phyloP scores from a whole-genome alignment of 768 basidiomycete species.

The Termitomyces heimii region DNA sequence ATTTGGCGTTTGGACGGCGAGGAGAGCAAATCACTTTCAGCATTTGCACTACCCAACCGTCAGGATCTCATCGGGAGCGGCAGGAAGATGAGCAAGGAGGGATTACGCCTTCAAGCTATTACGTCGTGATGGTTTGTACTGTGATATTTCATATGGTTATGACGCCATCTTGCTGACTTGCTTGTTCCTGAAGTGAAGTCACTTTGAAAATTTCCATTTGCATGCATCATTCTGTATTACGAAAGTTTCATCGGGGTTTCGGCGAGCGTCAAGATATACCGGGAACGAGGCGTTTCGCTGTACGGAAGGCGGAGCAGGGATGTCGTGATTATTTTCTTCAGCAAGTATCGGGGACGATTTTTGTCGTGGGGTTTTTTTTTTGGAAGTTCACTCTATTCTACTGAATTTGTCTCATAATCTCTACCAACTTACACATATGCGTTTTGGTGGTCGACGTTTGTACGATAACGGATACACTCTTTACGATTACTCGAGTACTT shows the following conservation, averaged over 20 bases:
- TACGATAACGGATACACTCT: conserved; percentile 14
- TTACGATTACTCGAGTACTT: conserved; percentile 1
- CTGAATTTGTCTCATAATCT: conserved; percentile 14
- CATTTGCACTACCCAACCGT: conserved; percentile 41
- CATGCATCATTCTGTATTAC: conserved; percentile 10
- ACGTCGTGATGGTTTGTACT: conserved; percentile 15
- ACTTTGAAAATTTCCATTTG: not conserved
- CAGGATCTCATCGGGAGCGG: conserved; percentile 29
- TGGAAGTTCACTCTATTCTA: conserved; percentile 7
- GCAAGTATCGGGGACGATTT: conserved; percentile 12
- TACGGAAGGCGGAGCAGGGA: conserved; percentile 4
- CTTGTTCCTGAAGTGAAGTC: not conserved
- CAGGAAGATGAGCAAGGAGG: conserved; percentile 34
- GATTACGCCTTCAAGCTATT: conserved; percentile 17
- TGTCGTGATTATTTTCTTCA: conserved; percentile 10
- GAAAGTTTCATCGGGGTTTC: conserved; percentile 1
- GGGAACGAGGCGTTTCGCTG: conserved; percentile 2
- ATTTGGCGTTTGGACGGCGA: conserved; percentile 75
- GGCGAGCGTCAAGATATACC: not conserved
- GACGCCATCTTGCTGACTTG: not conserved
- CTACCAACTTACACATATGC: conserved; percentile 7
- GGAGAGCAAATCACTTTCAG: conserved; percentile 52
- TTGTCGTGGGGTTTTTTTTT: conserved; percentile 13
- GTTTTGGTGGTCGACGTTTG: conserved; percentile 9
- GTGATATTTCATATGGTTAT: conserved; percentile 2